Conservation (phyloP, 2,329 filamentous ascomycete species). For the Clonostachys chloroleuca region DNA sequence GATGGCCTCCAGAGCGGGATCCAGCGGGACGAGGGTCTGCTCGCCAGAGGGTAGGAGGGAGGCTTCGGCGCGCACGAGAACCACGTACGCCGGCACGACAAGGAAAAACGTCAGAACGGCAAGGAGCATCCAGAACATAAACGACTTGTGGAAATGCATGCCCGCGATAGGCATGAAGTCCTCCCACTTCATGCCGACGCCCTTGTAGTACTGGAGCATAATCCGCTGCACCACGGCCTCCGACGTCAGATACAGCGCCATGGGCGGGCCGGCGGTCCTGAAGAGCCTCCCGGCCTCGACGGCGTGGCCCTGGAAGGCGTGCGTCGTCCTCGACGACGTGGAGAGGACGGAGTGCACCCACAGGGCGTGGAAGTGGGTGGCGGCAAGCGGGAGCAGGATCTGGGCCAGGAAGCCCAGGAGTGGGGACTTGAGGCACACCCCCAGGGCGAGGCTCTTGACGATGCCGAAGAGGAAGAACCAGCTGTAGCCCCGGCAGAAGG, state of each 20-base stretch:
- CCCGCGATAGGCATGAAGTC: constrained; percentile 15
- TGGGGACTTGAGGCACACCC: constrained; percentile 32
- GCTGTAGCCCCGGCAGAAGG: constrained; percentile 38
- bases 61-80: constrained; percentile 79
- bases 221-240: constrained; percentile 17
- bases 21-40: constrained; percentile 84
- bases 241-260: constrained; percentile 53
- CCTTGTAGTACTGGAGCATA: background rate
- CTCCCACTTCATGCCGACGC: constrained; percentile 30
- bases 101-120: constrained; percentile 52
- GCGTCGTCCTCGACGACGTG: constrained; percentile 40
- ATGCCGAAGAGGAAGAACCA: constrained; percentile 38
- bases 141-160: too few species aligned
- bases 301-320: constrained; percentile 61
- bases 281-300: constrained; percentile 60
- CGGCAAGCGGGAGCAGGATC: constrained; percentile 33
- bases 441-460: too few species aligned
- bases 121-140: constrained; percentile 37
- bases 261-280: constrained; percentile 65
- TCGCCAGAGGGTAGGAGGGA: constrained; percentile 78
- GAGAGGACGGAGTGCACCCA: constrained; percentile 89
- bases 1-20: constrained; percentile 72
- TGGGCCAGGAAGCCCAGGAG: constrained; percentile 28
- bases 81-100: constrained; percentile 72
- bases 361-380: constrained; percentile 66